phyloP scores from a whole-genome alignment of 2,329 filamentous ascomycete species.

The Arthroderma sp. region DNA sequence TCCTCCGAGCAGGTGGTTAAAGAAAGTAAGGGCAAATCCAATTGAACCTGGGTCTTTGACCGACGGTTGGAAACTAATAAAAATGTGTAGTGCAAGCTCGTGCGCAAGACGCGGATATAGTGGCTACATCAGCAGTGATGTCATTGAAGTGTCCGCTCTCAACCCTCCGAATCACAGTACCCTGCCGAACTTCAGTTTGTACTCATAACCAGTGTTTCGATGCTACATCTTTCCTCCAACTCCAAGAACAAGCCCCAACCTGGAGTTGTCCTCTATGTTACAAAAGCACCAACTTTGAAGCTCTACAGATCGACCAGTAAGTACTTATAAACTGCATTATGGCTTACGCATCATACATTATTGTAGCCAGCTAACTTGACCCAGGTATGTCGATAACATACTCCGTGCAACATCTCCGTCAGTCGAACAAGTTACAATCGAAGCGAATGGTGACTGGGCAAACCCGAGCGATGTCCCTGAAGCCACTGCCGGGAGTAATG shows the following conservation, averaged over 20 bases:
- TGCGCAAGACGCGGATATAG: constrained; percentile 76
- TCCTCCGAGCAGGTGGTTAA: constrained; percentile 68
- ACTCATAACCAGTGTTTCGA: constrained; percentile 93
- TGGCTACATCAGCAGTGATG: constrained; percentile 75
- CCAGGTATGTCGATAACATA: constrained; percentile 77
- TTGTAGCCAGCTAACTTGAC: constrained; percentile 11
- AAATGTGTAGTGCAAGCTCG: constrained; percentile 57
- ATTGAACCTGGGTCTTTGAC: background rate
- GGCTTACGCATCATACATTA: background rate
- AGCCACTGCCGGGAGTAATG: constrained; percentile 27
- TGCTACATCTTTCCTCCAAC: constrained; percentile 75
- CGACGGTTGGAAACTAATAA: background rate
- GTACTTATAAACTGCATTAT: constrained; percentile 20
- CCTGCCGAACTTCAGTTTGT: constrained; percentile 68
- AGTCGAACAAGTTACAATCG: constrained; percentile 76
- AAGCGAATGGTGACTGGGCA: constrained; percentile 73
- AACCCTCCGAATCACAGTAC: constrained; percentile 66
- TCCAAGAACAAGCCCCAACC: constrained; percentile 91
- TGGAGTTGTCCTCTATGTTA: constrained; percentile 96
- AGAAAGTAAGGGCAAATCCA: constrained; percentile 53
- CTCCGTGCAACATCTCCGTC: constrained; percentile 57
- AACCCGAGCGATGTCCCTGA: constrained; percentile 32
- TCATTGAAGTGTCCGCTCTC: constrained; percentile 89
- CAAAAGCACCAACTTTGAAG: constrained; percentile 67
- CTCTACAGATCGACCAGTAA: constrained; percentile 76